phyloP scores from a whole-genome alignment of 306 rosid species.

The Oemleria cerasiformis region DNA sequence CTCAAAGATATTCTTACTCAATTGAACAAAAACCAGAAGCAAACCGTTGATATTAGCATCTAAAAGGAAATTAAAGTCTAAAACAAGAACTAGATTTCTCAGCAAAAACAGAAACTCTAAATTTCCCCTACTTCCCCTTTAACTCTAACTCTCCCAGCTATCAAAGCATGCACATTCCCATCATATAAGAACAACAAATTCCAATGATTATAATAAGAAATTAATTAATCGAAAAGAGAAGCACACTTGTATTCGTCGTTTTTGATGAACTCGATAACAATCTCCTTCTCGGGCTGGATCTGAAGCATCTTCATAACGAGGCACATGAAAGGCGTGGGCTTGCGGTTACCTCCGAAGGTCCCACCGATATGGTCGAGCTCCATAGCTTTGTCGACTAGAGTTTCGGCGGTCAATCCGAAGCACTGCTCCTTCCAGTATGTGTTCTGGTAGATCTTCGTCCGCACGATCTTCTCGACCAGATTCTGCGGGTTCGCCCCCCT shows the following conservation, averaged over 20 bases:
- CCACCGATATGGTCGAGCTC: constrained; percentile 97
- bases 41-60: neutral
- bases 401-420: constrained; percentile 94
- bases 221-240: neutral
- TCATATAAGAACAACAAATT: neutral
- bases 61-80: neutral
- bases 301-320: constrained; percentile 97
- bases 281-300: constrained; percentile 98
- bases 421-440: constrained; percentile 98
- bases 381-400: constrained; percentile 95
- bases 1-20: neutral
- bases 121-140: neutral
- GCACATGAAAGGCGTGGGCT: constrained; percentile 94
- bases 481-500: constrained; percentile 97
- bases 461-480: constrained; percentile 86
- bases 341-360: constrained; percentile 85
- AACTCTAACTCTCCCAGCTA: neutral
- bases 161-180: neutral
- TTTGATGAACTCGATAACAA: constrained; percentile 88
- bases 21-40: neutral
- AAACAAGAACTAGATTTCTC: neutral
- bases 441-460: constrained; percentile 90
- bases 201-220: neutral
- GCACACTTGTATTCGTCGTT: constrained; percentile 87
- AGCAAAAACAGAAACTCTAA: neutral